phyloP scores from a whole-genome alignment of 2,329 filamentous ascomycete genomes.

The Talaromyces sp. region DNA sequence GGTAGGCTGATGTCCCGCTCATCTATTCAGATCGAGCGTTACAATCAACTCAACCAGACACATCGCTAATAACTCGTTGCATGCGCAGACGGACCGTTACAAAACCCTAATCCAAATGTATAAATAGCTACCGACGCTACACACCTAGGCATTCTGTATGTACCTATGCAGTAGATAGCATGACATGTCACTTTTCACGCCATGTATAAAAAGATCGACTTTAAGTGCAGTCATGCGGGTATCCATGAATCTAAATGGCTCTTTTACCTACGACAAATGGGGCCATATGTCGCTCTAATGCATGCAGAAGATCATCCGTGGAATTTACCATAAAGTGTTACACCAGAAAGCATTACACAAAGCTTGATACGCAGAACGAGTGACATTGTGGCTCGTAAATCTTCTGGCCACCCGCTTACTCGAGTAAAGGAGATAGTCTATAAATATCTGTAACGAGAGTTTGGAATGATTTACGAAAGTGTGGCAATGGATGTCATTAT shows the following conservation, averaged over 20 bases:
- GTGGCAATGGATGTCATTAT: background rate
- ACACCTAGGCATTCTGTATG: no score
- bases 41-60: background rate
- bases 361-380: background rate
- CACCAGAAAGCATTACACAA: background rate
- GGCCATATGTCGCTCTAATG: background rate
- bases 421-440: background rate
- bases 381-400: no score
- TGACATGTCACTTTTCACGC: background rate
- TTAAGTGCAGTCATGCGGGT: background rate
- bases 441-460: background rate
- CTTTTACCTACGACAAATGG: background rate
- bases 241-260: background rate
- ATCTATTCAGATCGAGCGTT: background rate
- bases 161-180: background rate
- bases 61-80: no score
- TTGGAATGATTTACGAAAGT: background rate
- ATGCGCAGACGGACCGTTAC: background rate
- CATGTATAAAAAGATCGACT: background rate
- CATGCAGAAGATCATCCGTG: background rate
- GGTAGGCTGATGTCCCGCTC: no score
- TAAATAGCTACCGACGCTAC: background rate
- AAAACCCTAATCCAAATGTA: background rate
- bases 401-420: no score
- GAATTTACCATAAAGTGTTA: background rate